These are phyloP conservation scores for Flueggea neowawraea DNA, from an alignment of 441 rosid species.

Conservation along the genomic window DNA sequence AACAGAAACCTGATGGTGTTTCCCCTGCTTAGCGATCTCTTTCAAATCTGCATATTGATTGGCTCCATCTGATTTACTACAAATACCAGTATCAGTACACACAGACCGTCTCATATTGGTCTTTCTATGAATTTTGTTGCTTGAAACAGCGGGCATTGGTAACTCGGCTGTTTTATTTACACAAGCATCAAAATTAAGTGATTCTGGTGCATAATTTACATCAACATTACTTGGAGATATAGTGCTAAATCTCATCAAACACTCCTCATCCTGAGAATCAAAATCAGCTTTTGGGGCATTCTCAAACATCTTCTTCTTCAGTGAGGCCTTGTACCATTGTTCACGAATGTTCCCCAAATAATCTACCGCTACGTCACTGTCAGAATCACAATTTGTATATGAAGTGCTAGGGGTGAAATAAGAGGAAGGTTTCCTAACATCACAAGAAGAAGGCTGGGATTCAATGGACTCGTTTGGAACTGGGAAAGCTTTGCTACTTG, in stretches of 20 bases:
- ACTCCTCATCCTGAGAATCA: background rate
- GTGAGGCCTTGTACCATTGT: constrained; percentile 21
- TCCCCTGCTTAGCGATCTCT: constrained; percentile 1
- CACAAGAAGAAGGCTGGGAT: too few species aligned
- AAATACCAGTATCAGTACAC: background rate
- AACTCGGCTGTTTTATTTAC: background rate
- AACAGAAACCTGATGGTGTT: background rate
- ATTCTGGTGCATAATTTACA: background rate
- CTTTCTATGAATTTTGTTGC: constrained; percentile 1
- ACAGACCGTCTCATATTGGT: background rate
- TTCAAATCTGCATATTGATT: background rate
- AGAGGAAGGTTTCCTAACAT: background rate
- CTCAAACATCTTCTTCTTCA: constrained; percentile 12
- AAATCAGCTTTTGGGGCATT: background rate
- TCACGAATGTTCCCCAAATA: constrained; percentile 10
- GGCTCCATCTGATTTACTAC: background rate
- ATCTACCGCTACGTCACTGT: constrained; percentile 20
- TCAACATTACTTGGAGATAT: background rate
- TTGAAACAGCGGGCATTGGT: background rate
- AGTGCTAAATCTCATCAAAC: background rate
- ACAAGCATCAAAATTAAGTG: background rate
- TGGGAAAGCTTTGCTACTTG: background rate
- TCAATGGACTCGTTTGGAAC: background rate
- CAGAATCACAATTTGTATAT: constrained; percentile 11
- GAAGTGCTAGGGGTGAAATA: background rate